Evolutionary conservation across 1,284 basidiomycete species (phyloP), one percentile per base, ranked within the genome.

Genomic region (Papiliotrema terrestris): DNA sequence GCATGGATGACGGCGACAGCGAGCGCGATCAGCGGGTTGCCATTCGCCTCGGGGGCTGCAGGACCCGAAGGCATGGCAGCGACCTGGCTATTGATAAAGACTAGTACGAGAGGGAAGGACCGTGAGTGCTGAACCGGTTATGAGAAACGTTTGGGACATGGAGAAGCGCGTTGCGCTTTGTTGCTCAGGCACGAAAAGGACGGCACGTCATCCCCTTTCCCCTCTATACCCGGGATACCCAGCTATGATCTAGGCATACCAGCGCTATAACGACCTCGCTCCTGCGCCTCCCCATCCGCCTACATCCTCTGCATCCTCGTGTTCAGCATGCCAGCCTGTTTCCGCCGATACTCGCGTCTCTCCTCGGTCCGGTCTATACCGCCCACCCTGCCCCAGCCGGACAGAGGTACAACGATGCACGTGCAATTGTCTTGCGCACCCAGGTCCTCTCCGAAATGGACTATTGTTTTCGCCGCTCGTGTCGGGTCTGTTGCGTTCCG

Each of bases 381-480:
- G 19, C 79, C 80, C 1, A 90, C 81, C 57, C 85, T 83, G 2
- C 88, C 90, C 95, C 95, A 98, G 9, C 93, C 93, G 9, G 87
- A 83, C 8, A 98, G 82, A 5, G 95, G 95, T 13, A 98, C 83
- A n/a, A 97, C 89, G 48, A 98, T 81, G 13, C 85, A 90, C 1
- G 93, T 96, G 49, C 87, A 84, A 72, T 98, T 98, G 71, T 98
- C 95, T 60, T 90, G 87, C 29, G 88, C 86, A 44, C 87, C 93
- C 49, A 98, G 78, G 65, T 94, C 89, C 74, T 98, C 90, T 0
- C 91, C 89, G 68, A 93, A 98, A 11, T 84, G 79, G 17, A 98
- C 79, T 49, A 98, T 92, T 20, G 82, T 82, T 52, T 87, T 81
- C 3, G 95, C 93, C 14, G 93, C 95, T 32, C 80, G 78, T 59